A percentile compares a stretch with the other conserved stretches of the same genome.
Conservation (phyloP, 768 basidiomycete species). For the Hortiboletus campestris region DNA sequence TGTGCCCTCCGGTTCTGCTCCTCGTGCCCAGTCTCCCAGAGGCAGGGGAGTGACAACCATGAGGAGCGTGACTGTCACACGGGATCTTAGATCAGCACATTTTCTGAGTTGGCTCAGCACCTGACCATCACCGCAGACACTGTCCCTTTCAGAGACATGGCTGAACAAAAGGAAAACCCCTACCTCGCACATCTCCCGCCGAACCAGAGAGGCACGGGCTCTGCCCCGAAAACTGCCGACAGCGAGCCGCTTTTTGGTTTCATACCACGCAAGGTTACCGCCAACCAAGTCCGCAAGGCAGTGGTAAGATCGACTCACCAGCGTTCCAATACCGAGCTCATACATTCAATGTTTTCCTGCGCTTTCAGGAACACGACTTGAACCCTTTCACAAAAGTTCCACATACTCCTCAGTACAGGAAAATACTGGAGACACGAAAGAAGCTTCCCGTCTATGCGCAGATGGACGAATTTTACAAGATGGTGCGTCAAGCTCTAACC, state of each 20-base stretch:
- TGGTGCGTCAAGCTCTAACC: conserved; percentile 52
- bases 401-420: conserved; percentile 75
- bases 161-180: conserved; percentile 42
- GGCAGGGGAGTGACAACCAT: not conserved
- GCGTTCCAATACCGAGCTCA: not conserved
- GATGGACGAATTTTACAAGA: conserved; percentile 89
- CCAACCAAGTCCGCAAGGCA: conserved; percentile 61
- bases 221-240: conserved; percentile 17
- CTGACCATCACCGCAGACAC: conserved; percentile 1
- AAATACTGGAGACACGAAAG: conserved; percentile 81
- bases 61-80: conserved; percentile 1
- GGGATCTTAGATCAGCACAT: conserved; percentile 12
- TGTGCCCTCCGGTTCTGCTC: no score
- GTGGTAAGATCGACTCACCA: conserved; percentile 50
- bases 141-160: conserved; percentile 7
- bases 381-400: conserved; percentile 89
- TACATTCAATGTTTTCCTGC: not conserved
- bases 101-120: conserved; percentile 6
- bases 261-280: conserved; percentile 65
- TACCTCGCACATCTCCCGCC: conserved; percentile 48
- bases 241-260: conserved; percentile 73
- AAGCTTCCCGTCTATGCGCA: conserved; percentile 89
- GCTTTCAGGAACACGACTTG: conserved; percentile 62
- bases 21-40: no score
- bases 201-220: conserved; percentile 28